Percentiles rank a stretch among this genome's conserved stretches.
These are phyloP conservation scores for Penicillium capsulatum DNA, from an alignment of 2,329 filamentous ascomycete genomes.

Conservation along the genomic window DNA sequence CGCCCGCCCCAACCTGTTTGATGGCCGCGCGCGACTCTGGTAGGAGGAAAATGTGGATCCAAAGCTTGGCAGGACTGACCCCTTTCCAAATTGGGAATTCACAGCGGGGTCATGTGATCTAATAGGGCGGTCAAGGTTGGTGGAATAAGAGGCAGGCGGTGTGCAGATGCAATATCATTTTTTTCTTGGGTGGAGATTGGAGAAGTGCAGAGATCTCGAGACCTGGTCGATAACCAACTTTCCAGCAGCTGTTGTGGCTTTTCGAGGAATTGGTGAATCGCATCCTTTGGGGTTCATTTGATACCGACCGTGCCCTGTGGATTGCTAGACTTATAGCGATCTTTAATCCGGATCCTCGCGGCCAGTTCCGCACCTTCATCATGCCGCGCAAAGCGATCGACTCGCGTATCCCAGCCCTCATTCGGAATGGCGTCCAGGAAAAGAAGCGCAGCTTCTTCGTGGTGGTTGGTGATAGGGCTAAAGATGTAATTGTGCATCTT, in stretches of 20 bases:
- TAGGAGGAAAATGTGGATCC: too few relatives aligned
- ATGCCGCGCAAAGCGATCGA: conserved; percentile 61
- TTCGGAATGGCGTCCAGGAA: conserved; percentile 83
- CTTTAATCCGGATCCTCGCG: conserved; percentile 10
- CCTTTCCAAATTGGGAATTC: too few relatives aligned
- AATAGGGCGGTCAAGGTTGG: background rate
- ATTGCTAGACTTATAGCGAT: conserved; percentile 4
- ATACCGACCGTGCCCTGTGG: too few relatives aligned
- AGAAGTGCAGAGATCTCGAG: background rate
- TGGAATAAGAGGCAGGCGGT: conserved; percentile 17
- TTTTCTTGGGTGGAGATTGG: conserved; percentile 20
- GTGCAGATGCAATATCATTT: conserved; percentile 28
- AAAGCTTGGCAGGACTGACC: too few relatives aligned
- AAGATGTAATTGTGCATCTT: conserved; percentile 93
- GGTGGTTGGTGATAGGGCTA: conserved; percentile 86
- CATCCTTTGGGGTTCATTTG: too few relatives aligned
- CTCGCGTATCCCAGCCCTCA: conserved; percentile 83
- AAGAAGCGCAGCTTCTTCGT: conserved; percentile 99
- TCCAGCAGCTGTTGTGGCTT: too few relatives aligned
- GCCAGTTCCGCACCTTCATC: conserved; percentile 21
- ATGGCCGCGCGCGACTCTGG: too few relatives aligned
- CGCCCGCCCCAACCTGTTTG: too few relatives aligned
- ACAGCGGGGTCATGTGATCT: too few relatives aligned
- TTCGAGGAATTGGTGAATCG: background rate
- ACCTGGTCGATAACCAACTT: background rate